Percentiles rank a stretch among this genome's conserved stretches.
Conservation (phyloP, 176 grass and related monocot species). For the Zoysia japonica region DNA sequence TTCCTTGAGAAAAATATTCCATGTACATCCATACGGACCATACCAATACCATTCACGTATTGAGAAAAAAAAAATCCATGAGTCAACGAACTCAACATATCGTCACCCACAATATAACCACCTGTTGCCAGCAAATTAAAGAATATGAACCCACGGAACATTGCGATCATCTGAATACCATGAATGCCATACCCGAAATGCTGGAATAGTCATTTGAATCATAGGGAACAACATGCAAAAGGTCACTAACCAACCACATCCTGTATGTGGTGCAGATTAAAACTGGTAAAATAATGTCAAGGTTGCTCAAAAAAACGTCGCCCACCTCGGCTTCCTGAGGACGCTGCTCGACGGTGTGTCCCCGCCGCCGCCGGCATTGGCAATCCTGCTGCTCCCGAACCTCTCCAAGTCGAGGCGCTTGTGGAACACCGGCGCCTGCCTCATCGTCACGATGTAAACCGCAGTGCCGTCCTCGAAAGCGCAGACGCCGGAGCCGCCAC, state of each 20-base stretch:
- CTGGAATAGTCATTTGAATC: neutral
- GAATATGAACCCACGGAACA: neutral
- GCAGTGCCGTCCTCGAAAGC: slow-evolving; percentile 60
- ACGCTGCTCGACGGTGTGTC: slow-evolving; percentile 58
- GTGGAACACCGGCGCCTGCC: slow-evolving; percentile 64
- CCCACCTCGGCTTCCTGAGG: slow-evolving; percentile 69
- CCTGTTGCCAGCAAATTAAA: neutral
- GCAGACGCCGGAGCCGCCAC: slow-evolving; percentile 13
- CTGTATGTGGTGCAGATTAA: neutral
- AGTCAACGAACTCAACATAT: neutral
- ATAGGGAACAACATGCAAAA: slow-evolving; percentile 12
- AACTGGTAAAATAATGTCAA: neutral
- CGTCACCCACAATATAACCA: neutral
- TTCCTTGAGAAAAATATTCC: neutral
- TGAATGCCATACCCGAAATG: neutral
- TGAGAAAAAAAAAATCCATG: too few relatives aligned
- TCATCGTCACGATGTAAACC: slow-evolving; percentile 96
- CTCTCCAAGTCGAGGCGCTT: slow-evolving; percentile 50
- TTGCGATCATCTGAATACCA: neutral
- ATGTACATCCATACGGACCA: neutral
- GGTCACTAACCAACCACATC: neutral
- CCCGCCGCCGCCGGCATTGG: slow-evolving; percentile 26
- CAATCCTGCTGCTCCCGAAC: slow-evolving; percentile 45
- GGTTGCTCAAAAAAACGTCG: slow-evolving; percentile 1
- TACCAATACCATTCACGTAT: neutral